These are phyloP conservation scores for Beta macrorhiza DNA, from an alignment of 179 eudicot species.

Conservation along the genomic window DNA sequence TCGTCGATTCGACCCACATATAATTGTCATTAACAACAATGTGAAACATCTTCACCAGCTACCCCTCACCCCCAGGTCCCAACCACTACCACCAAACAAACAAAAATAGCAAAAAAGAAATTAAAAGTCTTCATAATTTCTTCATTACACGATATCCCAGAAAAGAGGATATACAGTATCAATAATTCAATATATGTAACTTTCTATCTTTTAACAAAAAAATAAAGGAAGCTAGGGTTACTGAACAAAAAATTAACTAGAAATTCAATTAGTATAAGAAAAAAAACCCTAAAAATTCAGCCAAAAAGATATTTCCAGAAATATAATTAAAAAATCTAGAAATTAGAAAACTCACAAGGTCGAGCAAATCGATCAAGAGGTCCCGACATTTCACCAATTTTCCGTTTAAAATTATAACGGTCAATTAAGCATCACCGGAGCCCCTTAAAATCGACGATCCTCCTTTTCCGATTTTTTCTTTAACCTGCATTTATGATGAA, in stretches of 20 bases:
- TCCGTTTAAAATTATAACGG: neutral
- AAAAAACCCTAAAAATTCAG: constrained; percentile 7
- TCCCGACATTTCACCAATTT: constrained; percentile 59
- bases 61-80: neutral
- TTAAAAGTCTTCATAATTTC: neutral
- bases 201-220: too few species aligned
- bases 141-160: neutral
- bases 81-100: constrained; percentile 4
- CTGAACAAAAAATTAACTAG: neutral
- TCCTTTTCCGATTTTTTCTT: neutral
- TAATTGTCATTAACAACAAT: neutral
- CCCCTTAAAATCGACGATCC: constrained; percentile 5
- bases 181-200: neutral
- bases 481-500: constrained; percentile 19
- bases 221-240: neutral
- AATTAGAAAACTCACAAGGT: constrained; percentile 64
- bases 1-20: constrained; percentile 10
- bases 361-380: constrained; percentile 93
- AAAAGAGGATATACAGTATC: neutral
- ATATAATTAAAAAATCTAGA: neutral
- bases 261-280: neutral
- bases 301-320: neutral
- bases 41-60: constrained; percentile 8
- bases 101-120: neutral
- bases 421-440: constrained; percentile 20